Evolutionary conservation across 2,329 filamentous ascomycete species (phyloP).

Genomic region (Nemania sp.): DNA sequence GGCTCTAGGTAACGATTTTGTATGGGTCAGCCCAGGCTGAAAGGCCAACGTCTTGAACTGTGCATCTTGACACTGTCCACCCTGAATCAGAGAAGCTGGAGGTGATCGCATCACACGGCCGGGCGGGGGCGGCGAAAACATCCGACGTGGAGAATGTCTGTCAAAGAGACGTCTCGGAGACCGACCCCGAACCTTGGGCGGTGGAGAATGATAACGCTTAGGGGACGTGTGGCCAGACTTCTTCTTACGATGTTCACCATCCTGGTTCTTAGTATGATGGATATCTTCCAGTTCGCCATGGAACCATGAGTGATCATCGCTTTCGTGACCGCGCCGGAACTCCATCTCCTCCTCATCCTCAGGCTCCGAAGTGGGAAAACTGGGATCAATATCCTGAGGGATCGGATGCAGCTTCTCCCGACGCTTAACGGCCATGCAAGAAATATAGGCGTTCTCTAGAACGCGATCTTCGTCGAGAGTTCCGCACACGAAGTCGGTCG

Average conservation of each 20-base stretch:
- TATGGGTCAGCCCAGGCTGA: conserved; percentile 71
- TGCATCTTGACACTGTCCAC: conserved; percentile 37
- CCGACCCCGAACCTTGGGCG: conserved; percentile 54
- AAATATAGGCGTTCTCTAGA: conserved; percentile 90
- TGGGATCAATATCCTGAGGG: conserved; percentile 97
- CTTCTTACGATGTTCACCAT: conserved; percentile 52
- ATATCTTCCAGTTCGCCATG: conserved; percentile 72
- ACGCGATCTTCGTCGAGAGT: conserved; percentile 94
- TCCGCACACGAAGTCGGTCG: conserved; percentile 98
- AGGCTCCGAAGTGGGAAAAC: conserved; percentile 91
- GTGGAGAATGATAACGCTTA: conserved; percentile 59
- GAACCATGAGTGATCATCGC: conserved; percentile 70
- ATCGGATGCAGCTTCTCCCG: conserved; percentile 79
- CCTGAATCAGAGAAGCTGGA: conserved; percentile 34
- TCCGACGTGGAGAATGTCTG: conserved; percentile 69
- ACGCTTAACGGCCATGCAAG: conserved; percentile 78
- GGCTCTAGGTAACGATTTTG: conserved; percentile 84
- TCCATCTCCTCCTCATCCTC: conserved; percentile 84
- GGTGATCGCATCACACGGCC: conserved; percentile 51
- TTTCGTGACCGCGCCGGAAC: conserved; percentile 62
- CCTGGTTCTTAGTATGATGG: conserved; percentile 59
- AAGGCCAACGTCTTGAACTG: conserved; percentile 52
- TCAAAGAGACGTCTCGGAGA: conserved; percentile 65
- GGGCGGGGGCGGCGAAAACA: conserved; percentile 72
- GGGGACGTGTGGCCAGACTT: conserved; percentile 59